These are phyloP conservation scores for Buddleja alternifolia DNA, from an alignment of 257 asterid genomes.

Conservation along the genomic window DNA sequence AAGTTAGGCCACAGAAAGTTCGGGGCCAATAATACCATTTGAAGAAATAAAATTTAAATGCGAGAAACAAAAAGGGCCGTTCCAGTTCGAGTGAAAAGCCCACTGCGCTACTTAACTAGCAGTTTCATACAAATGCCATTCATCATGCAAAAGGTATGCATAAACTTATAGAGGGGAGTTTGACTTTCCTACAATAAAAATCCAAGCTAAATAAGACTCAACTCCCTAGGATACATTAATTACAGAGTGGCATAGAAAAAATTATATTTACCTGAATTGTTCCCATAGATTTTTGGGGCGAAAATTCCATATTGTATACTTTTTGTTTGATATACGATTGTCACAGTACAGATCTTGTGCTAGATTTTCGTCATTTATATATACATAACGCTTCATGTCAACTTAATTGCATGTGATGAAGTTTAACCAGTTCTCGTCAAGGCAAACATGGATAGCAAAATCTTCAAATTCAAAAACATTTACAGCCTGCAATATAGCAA, in stretches of 20 bases:
- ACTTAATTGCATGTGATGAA: constrained; percentile 30
- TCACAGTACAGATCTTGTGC: constrained; percentile 73
- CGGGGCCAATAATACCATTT: too few species aligned
- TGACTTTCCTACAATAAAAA: constrained; percentile 19
- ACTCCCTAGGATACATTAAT: constrained; percentile 16
- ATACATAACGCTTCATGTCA: constrained; percentile 88
- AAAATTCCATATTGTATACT: constrained; percentile 89
- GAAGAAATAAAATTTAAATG: too few species aligned
- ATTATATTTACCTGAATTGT: constrained; percentile 80
- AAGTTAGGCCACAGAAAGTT: too few species aligned
- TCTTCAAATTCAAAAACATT: constrained; percentile 24
- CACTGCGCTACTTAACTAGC: constrained; percentile 13
- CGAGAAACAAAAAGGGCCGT: too few species aligned
- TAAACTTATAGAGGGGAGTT: neutral
- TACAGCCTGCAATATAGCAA: constrained; percentile 39
- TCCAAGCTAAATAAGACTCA: neutral
- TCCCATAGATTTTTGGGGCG: constrained; percentile 98
- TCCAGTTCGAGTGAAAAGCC: too few species aligned
- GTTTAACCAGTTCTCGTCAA: constrained; percentile 35
- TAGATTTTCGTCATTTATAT: constrained; percentile 80
- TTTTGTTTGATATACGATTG: constrained; percentile 93
- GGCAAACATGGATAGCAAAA: constrained; percentile 25
- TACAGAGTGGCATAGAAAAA: constrained; percentile 4
- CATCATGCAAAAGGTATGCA: neutral
- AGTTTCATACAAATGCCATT: neutral